Evolutionary conservation across 371 early-diverging fungal species (phyloP), one percentile per base, ranked within the genome.

Genomic region (Conidiobolus incongruus): DNA sequence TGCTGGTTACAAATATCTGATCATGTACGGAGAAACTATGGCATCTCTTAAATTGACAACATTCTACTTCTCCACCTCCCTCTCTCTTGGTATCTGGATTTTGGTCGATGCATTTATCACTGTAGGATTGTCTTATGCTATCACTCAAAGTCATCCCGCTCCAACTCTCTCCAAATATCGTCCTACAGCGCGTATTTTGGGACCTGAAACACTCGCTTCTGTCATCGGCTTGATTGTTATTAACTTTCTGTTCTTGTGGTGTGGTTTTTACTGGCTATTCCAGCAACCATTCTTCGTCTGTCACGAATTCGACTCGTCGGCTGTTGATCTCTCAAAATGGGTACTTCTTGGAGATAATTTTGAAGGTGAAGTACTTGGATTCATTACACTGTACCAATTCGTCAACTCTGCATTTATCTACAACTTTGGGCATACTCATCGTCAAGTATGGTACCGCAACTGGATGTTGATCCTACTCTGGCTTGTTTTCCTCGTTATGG

Each of bases 11-110:
- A 76, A 78, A 51, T 80, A 73, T 41, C 53, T 74, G 4, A 63
- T 73, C 46, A 41, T 79, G 60, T 84, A 81, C 46, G 81, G 81
- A 32, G 77, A 79, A 52, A 68, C 73, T 36, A 70, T 84, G 70
- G 56, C 71, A 40, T 72, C 74, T 54, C 48, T 80, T 13, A 65
- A 75, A 51, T 67, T 76, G 34, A 58, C 51, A 38, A 61, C 56
- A 1, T 72, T 69, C 40, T 75, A 75, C 47, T 72, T 72, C 50
- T 55, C 65, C 10, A 52, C 62, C 15, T 53, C 54, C 0, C 50
- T 70, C 47, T 56, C 64, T 4, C 66, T 77, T 47, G 53, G 61
- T 23, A 58, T 74, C 42, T 81, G 82, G 82, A 71, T 81, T 49
- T 53, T 68, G 10, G 61, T 75, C 24, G 83, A 81, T 52, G 75